Base-by-base conservation (phyloP, 352 stramenopile species). In the Phytophthora cactorum region DNA sequence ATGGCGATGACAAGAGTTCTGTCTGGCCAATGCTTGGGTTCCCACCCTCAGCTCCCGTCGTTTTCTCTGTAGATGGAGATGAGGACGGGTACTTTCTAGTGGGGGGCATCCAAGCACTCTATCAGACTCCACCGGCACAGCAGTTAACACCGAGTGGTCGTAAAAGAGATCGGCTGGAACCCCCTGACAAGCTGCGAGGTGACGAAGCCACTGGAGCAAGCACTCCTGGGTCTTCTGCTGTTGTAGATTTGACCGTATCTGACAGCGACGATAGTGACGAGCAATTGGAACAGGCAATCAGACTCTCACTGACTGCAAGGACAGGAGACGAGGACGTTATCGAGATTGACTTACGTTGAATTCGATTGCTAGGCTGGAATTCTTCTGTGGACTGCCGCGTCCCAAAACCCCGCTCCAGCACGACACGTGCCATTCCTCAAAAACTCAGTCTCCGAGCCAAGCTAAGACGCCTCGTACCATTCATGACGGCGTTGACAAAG, bases 11-110 rank as follows among this genome's bases (percentile, higher is more conserved):
- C n/a, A 68, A 50, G 29, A 61, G 15, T 29, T 46, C 9, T 1
- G 25, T 8, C 14, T 61, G 38, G 51, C 36, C 59, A 4, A 29
- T 43, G 7, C 27, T 50, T 17, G 52, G 17, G 14, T 43, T 63
- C 5, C 43, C 63, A 17, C 58, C 61, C 2, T 59, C 52, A 1
- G 32, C 43, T 49, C 52, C 78, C 10, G 71, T 80, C 7, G 64
- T 84, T 50, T 62, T 83, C 29, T 63, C 75, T 36, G 65, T 66
- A 41, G 67, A 63, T 17, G 67, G 59, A 45, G 65, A 84, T 12
- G 65, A 84, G 15, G 74, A 77, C 12, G 78, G 75, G 4, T 81
- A 80, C 38, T 84, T 74, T 17, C 53, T 91, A 11, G 79, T 82
- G 11, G 76, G 79, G 8, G 81, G 88, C 34, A 60, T 89, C 11